phyloP scores from a whole-genome alignment of 495 filamentous ascomycete species.

The Lophiotrema nucula region DNA sequence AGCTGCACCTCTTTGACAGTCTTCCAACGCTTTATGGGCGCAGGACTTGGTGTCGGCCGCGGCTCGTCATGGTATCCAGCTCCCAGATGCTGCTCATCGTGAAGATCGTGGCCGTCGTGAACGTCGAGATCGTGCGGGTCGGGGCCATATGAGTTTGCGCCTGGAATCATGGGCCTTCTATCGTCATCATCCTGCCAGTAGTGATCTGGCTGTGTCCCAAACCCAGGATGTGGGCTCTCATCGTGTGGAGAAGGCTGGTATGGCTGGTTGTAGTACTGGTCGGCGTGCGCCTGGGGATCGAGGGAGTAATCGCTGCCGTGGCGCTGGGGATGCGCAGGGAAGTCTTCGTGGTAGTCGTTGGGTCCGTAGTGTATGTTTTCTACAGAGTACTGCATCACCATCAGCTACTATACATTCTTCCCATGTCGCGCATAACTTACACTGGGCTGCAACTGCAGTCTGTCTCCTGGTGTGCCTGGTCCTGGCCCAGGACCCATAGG shows the following conservation, averaged over 20 bases:
- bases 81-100: conserved; percentile 43
- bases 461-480: conserved; percentile 31
- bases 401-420: background rate
- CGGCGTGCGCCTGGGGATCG: conserved; percentile 79
- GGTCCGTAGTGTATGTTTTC: conserved; percentile 74
- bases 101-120: conserved; percentile 49
- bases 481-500: conserved; percentile 37
- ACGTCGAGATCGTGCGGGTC: conserved; percentile 44
- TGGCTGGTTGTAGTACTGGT: conserved; percentile 79
- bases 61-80: conserved; percentile 38
- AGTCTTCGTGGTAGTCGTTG: conserved; percentile 62
- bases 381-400: conserved; percentile 63
- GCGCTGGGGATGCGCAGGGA: conserved; percentile 46
- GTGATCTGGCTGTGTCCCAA: conserved; percentile 50
- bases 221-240: conserved; percentile 57
- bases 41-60: conserved; percentile 53
- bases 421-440: conserved; percentile 17
- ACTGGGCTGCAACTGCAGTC: conserved; percentile 35
- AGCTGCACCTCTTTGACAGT: conserved; percentile 97
- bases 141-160: conserved; percentile 57
- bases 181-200: conserved; percentile 59
- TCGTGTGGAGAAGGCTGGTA: conserved; percentile 70
- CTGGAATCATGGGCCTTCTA: conserved; percentile 59
- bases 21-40: conserved; percentile 87
- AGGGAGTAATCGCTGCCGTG: conserved; percentile 65